Percentiles rank a stretch among this genome's conserved stretches.
Conservation (phyloP, 441 rosid species). For the Erodium texanum region DNA sequence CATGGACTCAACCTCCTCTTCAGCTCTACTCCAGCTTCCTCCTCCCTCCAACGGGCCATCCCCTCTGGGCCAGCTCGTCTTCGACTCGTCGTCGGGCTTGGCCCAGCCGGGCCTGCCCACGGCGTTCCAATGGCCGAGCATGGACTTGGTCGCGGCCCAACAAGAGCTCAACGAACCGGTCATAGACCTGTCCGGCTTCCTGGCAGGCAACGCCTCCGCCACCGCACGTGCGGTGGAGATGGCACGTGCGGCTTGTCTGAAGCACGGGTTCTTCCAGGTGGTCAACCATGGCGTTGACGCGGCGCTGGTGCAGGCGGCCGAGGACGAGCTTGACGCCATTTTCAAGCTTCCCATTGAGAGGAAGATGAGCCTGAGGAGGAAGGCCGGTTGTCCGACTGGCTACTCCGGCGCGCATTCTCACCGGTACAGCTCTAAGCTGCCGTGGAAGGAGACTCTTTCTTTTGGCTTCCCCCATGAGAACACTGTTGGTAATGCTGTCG, state of each 20-base stretch:
- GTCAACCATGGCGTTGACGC: slow-evolving; percentile 53
- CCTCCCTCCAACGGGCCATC: too few species aligned
- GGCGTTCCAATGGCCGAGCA: slow-evolving; percentile 56
- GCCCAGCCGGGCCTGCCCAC: slow-evolving; percentile 34
- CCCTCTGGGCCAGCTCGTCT: too few species aligned
- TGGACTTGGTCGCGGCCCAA: slow-evolving; percentile 31
- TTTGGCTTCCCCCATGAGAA: slow-evolving; percentile 25
- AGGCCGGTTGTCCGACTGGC: slow-evolving; percentile 35
- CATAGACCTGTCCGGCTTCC: slow-evolving; percentile 45
- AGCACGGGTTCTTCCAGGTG: slow-evolving; percentile 65
- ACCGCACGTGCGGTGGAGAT: slow-evolving; percentile 32
- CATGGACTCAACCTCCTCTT: background rate
- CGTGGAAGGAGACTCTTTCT: slow-evolving; percentile 79
- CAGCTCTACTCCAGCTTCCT: too few species aligned
- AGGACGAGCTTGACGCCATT: slow-evolving; percentile 32
- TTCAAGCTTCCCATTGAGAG: slow-evolving; percentile 42
- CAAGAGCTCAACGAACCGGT: slow-evolving; percentile 52
- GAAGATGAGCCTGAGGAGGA: slow-evolving; percentile 34
- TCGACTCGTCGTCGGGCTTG: background rate
- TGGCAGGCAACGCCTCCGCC: slow-evolving; percentile 29
- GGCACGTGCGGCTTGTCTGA: slow-evolving; percentile 40
- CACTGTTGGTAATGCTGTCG: slow-evolving; percentile 21
- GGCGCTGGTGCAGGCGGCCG: slow-evolving; percentile 35
- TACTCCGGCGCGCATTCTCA: slow-evolving; percentile 59
- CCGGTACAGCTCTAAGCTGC: slow-evolving; percentile 51